Evolutionary conservation across 2,329 filamentous ascomycete genomes (phyloP).

Genomic region (Paracorniculantispora psalliotae): DNA sequence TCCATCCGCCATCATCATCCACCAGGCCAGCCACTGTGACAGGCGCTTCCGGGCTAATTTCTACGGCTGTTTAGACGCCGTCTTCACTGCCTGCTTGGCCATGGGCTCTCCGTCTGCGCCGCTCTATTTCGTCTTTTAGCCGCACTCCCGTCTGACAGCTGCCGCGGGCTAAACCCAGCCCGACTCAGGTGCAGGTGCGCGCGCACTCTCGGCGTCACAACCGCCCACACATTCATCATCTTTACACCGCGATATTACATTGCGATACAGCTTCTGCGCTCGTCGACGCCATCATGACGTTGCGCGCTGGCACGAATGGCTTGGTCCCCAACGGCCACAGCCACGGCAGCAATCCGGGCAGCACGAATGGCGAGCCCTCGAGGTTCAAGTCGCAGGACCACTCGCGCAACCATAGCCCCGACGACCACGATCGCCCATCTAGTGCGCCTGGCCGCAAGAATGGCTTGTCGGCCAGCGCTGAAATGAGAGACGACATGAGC

Average conservation of each 20-base stretch:
- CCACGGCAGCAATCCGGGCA: slow-evolving; percentile 4
- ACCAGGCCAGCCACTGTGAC: background rate
- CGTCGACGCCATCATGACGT: background rate
- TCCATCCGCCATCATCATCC: background rate
- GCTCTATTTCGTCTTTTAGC: background rate
- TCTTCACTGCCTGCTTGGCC: background rate
- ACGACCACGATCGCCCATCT: slow-evolving; percentile 34
- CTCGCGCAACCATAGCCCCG: slow-evolving; percentile 8
- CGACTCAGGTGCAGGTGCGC: background rate
- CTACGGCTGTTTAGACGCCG: background rate
- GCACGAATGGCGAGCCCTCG: slow-evolving; percentile 9
- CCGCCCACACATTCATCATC: background rate
- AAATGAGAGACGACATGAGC: slow-evolving; percentile 28
- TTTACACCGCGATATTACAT: background rate
- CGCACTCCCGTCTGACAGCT: background rate
- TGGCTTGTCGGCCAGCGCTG: slow-evolving; percentile 21
- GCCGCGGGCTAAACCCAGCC: background rate
- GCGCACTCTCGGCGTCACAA: background rate
- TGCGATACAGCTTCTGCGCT: background rate
- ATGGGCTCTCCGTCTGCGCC: background rate
- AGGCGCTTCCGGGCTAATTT: background rate
- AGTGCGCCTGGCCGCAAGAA: slow-evolving; percentile 43
- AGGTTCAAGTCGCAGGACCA: slow-evolving; percentile 8
- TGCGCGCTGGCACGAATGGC: slow-evolving; percentile 6
- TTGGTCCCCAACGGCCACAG: slow-evolving; percentile 3